Evolutionary conservation across 208 protist species (phyloP), one percentile per base, ranked within the genome.

Genomic region (Sergeia podlipaevii): DNA sequence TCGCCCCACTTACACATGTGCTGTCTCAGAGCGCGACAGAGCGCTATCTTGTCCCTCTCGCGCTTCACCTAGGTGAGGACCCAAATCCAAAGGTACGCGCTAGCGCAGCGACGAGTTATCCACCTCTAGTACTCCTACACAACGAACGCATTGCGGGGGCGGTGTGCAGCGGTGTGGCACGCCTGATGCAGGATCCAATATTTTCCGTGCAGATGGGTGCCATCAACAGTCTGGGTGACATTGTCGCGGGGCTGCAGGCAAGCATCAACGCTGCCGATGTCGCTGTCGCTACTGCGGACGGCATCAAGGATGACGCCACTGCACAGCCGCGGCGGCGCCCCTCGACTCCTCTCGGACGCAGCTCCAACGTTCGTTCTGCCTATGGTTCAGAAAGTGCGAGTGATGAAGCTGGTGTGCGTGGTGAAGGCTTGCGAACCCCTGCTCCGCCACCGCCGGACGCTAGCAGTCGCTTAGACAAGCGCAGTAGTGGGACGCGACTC

Each of bases 41-140:
- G 64, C 45, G 66, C 41, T 29, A 54, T 18, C 77, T 57, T 29
- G 57, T 61, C 34, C 47, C 65, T 17, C 53, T 74, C 13, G 74
- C 63, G 0, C 63, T 79, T 41, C 49, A 60, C 15, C 77, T 92
- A 24, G 68, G 73, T n/a, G 43, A 64, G 32, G 85, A 92, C 38
- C 44, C 51, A 4, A 66, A 85, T 47, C 63, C 65, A 5, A 47
- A 75, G 10, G 85, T 92, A 44, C 77, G 80, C 0, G 51, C 55
- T 21, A 70, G 62, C 44, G 78, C 74, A 0, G 74, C 77, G 4
- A 70, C 68, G 10, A 47, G 82, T 57, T 61, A 70, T 17, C 63
- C 77, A 36, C 56, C 70, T 32, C 56, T 91, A 5, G 36, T 85
- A 18, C 59, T 50, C 15, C 72, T 73, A 28, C 59, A 67, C 29